Conservation (phyloP, 1,284 basidiomycete genomes). For the Uromyces viciae-fabae region DNA sequence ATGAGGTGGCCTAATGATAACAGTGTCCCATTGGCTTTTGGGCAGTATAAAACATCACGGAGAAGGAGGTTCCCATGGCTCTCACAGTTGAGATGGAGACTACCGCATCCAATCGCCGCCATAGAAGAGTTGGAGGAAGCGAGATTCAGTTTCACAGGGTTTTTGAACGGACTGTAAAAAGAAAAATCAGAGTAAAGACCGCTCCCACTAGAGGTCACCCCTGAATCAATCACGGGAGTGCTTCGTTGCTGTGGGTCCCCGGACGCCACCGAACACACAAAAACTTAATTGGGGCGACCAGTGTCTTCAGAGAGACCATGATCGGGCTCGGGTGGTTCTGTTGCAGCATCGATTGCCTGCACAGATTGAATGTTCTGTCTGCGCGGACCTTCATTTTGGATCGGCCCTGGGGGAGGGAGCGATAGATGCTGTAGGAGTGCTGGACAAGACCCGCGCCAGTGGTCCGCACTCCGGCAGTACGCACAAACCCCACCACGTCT, state of each 20-base stretch:
- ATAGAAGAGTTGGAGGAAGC: not conserved
- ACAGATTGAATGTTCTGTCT: not conserved
- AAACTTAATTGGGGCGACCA: too few relatives aligned
- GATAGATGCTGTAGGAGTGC: not conserved
- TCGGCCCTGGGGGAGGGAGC: too few relatives aligned
- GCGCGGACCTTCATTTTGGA: not conserved
- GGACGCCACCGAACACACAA: not conserved
- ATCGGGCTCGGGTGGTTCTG: too few relatives aligned
- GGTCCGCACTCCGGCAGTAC: not conserved
- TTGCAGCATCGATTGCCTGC: not conserved
- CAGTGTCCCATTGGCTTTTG: not conserved
- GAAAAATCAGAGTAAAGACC: not conserved
- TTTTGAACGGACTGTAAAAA: not conserved
- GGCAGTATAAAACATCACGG: not conserved
- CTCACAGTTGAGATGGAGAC: not conserved
- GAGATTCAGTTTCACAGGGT: not conserved
- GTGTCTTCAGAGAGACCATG: too few relatives aligned
- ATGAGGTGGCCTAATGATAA: slow-evolving; percentile 14
- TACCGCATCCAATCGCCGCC: not conserved
- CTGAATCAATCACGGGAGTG: slow-evolving; percentile 3
- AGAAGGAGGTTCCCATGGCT: not conserved
- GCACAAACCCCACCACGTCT: too few relatives aligned
- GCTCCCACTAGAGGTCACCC: not conserved
- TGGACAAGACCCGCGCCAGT: not conserved
- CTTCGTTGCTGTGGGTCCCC: not conserved